Percentiles rank a stretch among this genome's conserved stretches.
Evolutionary conservation across 495 filamentous ascomycete genomes (phyloP).

Genomic region (Podospora comata): DNA sequence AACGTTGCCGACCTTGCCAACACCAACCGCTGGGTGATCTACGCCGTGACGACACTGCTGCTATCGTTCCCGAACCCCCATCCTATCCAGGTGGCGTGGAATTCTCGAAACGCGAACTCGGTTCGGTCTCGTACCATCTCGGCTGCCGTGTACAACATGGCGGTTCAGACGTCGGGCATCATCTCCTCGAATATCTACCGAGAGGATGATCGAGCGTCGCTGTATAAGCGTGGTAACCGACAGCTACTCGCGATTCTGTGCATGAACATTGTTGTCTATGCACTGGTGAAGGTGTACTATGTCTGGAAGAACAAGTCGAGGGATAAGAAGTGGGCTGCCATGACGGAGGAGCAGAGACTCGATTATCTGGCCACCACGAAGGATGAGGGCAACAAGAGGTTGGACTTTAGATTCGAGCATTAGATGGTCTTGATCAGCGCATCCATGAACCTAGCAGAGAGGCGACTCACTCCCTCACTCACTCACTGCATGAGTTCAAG

Average conservation of each 20-base stretch:
- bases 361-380: slow-evolving; percentile 63
- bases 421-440: slow-evolving; percentile 14
- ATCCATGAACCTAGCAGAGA: background rate
- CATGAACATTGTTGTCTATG: slow-evolving; percentile 56
- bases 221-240: slow-evolving; percentile 60
- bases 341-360: slow-evolving; percentile 60
- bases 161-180: slow-evolving; percentile 60
- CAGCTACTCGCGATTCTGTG: slow-evolving; percentile 56
- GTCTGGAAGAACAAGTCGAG: slow-evolving; percentile 52
- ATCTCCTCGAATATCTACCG: slow-evolving; percentile 65
- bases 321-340: slow-evolving; percentile 53
- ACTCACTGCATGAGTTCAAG: background rate
- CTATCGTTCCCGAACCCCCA: slow-evolving; percentile 55
- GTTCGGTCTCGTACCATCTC: slow-evolving; percentile 57
- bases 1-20: slow-evolving; percentile 43
- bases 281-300: slow-evolving; percentile 60
- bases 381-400: slow-evolving; percentile 73
- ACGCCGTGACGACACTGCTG: slow-evolving; percentile 54
- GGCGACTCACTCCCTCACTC: background rate
- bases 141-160: slow-evolving; percentile 63
- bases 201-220: slow-evolving; percentile 53
- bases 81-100: slow-evolving; percentile 65
- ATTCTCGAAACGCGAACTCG: slow-evolving; percentile 57
- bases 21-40: slow-evolving; percentile 54
- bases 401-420: slow-evolving; percentile 53